phyloP scores from a whole-genome alignment of 2,329 filamentous ascomycete genomes.

The Ophiostoma himal-ulmi region DNA sequence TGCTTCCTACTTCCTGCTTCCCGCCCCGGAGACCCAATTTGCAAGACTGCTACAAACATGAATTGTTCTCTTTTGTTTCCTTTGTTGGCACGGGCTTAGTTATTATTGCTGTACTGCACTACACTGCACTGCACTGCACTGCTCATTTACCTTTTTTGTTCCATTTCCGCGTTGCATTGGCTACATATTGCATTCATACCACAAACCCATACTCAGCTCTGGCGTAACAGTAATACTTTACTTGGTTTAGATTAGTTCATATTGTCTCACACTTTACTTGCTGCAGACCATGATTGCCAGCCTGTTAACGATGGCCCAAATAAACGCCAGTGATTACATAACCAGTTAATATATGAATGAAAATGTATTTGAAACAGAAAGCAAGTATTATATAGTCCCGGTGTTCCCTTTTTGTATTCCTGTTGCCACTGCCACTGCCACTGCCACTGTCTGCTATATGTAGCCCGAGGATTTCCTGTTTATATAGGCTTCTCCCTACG shows the following conservation, averaged over 20 bases:
- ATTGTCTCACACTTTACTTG: not conserved
- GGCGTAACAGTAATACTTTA: not conserved
- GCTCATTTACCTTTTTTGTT: not conserved
- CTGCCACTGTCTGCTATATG: not conserved
- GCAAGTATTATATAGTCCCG: not conserved
- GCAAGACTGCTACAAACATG: conserved; percentile 8
- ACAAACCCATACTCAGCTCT: conserved; percentile 16
- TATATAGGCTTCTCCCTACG: not conserved
- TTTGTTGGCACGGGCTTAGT: not conserved
- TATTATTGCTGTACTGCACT: not conserved
- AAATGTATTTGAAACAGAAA: conserved; percentile 1
- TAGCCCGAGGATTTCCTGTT: not conserved
- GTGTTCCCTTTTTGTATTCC: conserved; percentile 7
- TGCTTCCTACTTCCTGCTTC: not conserved
- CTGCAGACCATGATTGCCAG: not conserved
- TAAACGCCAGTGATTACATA: not conserved
- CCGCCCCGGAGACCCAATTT: not conserved
- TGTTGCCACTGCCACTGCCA: not conserved
- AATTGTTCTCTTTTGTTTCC: not conserved
- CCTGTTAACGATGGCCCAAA: not conserved
- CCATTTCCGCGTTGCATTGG: not conserved
- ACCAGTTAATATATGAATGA: not conserved
- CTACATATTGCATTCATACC: conserved; percentile 4
- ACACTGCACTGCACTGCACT: not conserved
- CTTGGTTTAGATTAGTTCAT: not conserved